Percentiles rank a stretch among this genome's conserved stretches.
Conservation (phyloP, 2,329 filamentous ascomycete genomes). For the Beauveria rudraprayagi region DNA sequence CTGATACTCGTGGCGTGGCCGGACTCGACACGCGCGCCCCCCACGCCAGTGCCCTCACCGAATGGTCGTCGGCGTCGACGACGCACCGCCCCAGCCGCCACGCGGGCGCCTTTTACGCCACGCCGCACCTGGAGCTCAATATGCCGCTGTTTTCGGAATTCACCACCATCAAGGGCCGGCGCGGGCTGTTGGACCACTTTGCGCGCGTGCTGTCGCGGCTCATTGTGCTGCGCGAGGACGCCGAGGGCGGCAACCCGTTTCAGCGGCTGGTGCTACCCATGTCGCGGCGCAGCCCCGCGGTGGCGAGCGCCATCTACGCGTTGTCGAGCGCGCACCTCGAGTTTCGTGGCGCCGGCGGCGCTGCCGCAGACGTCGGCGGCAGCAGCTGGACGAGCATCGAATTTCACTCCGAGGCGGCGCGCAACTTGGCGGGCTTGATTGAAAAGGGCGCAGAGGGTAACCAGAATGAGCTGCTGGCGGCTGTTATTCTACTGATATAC, state of each 20-base stretch:
- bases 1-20: too few relatives aligned
- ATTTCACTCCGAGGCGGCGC: slow-evolving; percentile 53
- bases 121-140: slow-evolving; percentile 38
- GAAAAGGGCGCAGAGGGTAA: slow-evolving; percentile 41
- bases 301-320: slow-evolving; percentile 80
- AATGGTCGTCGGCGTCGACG: background rate
- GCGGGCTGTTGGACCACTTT: slow-evolving; percentile 53
- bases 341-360: slow-evolving; percentile 47
- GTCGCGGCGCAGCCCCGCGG: slow-evolving; percentile 43
- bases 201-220: slow-evolving; percentile 56
- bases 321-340: slow-evolving; percentile 78
- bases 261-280: slow-evolving; percentile 55
- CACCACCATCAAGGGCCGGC: slow-evolving; percentile 43
- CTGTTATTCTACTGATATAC: slow-evolving; percentile 54
- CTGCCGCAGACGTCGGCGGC: slow-evolving; percentile 35
- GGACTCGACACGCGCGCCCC: background rate
- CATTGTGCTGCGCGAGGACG: slow-evolving; percentile 56
- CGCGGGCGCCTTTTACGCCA: slow-evolving; percentile 17
- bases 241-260: slow-evolving; percentile 52
- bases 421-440: slow-evolving; percentile 49
- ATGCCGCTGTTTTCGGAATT: slow-evolving; percentile 50
- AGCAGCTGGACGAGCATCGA: slow-evolving; percentile 44
- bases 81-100: background rate
- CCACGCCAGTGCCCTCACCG: background rate
- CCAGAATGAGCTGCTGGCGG: slow-evolving; percentile 50